phyloP scores from a whole-genome alignment of 2,329 filamentous ascomycete species.

The Apiospora pterosperma region DNA sequence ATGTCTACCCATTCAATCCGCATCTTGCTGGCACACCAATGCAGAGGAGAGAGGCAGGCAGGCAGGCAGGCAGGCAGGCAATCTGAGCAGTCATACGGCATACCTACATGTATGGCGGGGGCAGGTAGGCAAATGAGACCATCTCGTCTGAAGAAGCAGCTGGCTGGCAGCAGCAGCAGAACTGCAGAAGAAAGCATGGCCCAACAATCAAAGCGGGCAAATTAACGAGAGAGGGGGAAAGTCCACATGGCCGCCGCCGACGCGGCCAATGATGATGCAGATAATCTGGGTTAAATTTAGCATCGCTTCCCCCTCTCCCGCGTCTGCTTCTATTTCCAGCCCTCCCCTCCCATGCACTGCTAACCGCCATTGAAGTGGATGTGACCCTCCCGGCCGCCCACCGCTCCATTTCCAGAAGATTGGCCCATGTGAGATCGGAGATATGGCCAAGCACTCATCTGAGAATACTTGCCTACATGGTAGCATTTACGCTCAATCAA shows the following conservation, averaged over 20 bases:
- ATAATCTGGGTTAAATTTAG: constrained; percentile 6
- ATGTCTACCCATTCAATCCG: background rate
- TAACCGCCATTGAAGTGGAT: background rate
- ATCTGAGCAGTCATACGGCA: background rate
- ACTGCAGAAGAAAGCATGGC: background rate
- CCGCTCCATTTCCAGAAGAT: background rate
- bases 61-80: too few species aligned
- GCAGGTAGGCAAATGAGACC: background rate
- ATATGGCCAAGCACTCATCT: constrained; percentile 1
- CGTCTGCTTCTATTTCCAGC: constrained; percentile 10
- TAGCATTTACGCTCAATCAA: background rate
- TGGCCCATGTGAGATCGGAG: background rate
- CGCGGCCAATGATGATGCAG: background rate
- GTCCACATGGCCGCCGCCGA: background rate
- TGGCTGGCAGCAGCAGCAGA: background rate
- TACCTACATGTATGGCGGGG: background rate
- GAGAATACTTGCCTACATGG: too few species aligned
- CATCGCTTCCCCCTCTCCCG: background rate
- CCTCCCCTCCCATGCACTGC: background rate
- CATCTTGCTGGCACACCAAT: background rate
- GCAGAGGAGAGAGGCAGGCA: too few species aligned
- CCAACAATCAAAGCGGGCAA: background rate
- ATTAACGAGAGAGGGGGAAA: background rate
- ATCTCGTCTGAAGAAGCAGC: background rate
- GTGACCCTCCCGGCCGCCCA: background rate